Evolutionary conservation across 805 yeast genomes (phyloP).

Genomic region (Tetrapisispora arboricola): DNA sequence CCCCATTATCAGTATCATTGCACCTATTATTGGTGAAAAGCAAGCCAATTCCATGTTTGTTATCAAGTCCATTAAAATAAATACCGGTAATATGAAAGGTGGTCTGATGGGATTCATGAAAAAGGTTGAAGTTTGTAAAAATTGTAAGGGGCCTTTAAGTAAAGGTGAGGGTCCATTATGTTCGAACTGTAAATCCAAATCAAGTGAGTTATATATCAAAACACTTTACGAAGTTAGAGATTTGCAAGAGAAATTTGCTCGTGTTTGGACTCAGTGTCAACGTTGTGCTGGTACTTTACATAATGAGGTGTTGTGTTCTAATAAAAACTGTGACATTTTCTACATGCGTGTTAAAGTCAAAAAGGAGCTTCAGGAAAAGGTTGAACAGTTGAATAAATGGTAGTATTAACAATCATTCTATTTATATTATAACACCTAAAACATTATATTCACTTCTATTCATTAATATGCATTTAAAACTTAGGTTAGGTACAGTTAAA

Average conservation of each 20-base stretch:
- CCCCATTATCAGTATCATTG: slow-evolving; percentile 87
- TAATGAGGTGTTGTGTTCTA: slow-evolving; percentile 90
- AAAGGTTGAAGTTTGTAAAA: slow-evolving; percentile 79
- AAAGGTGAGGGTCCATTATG: slow-evolving; percentile 69
- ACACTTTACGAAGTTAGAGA: slow-evolving; percentile 72
- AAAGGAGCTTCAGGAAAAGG: slow-evolving; percentile 33
- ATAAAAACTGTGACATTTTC: slow-evolving; percentile 94
- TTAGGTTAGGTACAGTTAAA: neutral
- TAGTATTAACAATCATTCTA: too few relatives aligned
- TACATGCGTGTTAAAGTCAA: slow-evolving; percentile 72
- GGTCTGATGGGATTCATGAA: slow-evolving; percentile 89
- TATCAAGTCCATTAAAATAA: slow-evolving; percentile 35
- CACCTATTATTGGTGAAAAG: slow-evolving; percentile 84
- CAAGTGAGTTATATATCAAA: slow-evolving; percentile 72
- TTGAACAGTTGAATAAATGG: slow-evolving; percentile 34
- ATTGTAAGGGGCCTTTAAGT: slow-evolving; percentile 71
- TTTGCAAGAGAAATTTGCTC: slow-evolving; percentile 70
- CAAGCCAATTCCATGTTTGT: slow-evolving; percentile 70
- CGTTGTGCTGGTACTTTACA: slow-evolving; percentile 93
- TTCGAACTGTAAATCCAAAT: slow-evolving; percentile 58
- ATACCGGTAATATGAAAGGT: slow-evolving; percentile 57
- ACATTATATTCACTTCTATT: neutral
- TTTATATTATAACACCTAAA: too few relatives aligned
- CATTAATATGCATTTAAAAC: slow-evolving; percentile 1
- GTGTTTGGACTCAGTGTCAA: slow-evolving; percentile 97